Conservation (phyloP, 192 early-diverging fungal species). For the Coemansia biformis region DNA sequence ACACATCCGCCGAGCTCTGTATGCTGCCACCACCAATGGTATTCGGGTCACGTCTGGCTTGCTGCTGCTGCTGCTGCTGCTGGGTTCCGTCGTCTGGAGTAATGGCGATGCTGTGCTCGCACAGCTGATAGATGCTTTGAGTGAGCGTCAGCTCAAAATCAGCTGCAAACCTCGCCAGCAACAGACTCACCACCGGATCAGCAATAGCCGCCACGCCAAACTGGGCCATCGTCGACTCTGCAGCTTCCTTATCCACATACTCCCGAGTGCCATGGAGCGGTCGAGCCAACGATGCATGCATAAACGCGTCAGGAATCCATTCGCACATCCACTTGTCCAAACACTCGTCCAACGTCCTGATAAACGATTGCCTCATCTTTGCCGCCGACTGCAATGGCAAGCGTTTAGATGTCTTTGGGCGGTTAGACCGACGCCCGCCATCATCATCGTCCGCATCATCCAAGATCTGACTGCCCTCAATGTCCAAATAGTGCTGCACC, state of each 20-base stretch:
- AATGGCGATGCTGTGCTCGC: constrained; percentile 42
- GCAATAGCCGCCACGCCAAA: constrained; percentile 22
- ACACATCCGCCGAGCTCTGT: constrained; percentile 15
- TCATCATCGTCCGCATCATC: constrained; percentile 14
- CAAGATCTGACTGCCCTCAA: constrained; percentile 38
- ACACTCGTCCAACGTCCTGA: constrained; percentile 25
- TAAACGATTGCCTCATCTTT: constrained; percentile 32
- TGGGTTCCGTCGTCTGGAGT: constrained; percentile 14
- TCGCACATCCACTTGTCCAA: constrained; percentile 40
- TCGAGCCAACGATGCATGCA: constrained; percentile 21
- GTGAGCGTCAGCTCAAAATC: constrained; percentile 49
- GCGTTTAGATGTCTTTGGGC: too few relatives aligned
- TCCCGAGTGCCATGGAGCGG: constrained; percentile 14
- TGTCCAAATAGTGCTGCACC: constrained; percentile 43
- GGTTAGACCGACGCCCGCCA: too few relatives aligned
- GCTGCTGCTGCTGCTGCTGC: too few relatives aligned
- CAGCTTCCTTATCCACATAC: constrained; percentile 11
- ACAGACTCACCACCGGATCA: constrained; percentile 38
- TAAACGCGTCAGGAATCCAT: constrained; percentile 37
- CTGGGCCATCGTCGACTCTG: constrained; percentile 19
- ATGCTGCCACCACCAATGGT: constrained; percentile 16
- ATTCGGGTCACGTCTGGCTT: too few relatives aligned
- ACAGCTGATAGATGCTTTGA: constrained; percentile 49
- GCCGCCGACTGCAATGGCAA: constrained; percentile 22
- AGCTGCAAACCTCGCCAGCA: constrained; percentile 38